Base-by-base conservation (phyloP, 2,329 filamentous ascomycete species). In the Nemania sp. region DNA sequence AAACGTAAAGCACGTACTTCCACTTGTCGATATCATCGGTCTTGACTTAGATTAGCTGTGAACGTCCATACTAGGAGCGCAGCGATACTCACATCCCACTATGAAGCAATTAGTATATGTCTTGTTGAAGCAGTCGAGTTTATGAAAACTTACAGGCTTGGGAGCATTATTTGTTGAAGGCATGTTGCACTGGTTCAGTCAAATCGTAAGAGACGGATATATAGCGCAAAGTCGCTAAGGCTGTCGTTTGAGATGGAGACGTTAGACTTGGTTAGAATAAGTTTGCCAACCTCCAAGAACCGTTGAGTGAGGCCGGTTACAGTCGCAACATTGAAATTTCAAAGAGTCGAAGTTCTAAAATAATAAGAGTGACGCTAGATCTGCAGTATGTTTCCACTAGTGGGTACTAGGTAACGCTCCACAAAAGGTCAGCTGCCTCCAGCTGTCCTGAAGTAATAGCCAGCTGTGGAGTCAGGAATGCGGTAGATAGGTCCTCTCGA, bases 21-120 rank as follows among this genome's bases (percentile, higher is more conserved):
- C 94, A 98, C 80, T 98, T 97, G 83, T 98, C 95, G 72, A 98
- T 93, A 77, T 98, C 96, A 70, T 97, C 94, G 64, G 94, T 97
- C 77, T 98, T 94, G 94, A 94, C 97, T 63, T 60, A 45, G 20
- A 22, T 69, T 38, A 71, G 67, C 63, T 58, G n/a, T 56, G 10
- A 47, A 47, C 38, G 1, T 20, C 53, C 1, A 26, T 11, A 24
- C 10, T 47, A 26, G 1, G 38, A 13, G 32, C 8, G 32, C 13
- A 26, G 45, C 6, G 13, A 66, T 27, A 71, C 69, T 71, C 52
- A 71, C 69, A 66, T 71, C 69, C 69, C 69, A 71, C 69, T 71
- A 45, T 41, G 41, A 61, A 35, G 27, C 29, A 41, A 22, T 71
- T 65, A 71, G 69, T 26, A 64, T 62, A 38, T 27, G 35, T 26